phyloP scores from a whole-genome alignment of 2,329 filamentous ascomycete genomes.

The Neonectria sp. region DNA sequence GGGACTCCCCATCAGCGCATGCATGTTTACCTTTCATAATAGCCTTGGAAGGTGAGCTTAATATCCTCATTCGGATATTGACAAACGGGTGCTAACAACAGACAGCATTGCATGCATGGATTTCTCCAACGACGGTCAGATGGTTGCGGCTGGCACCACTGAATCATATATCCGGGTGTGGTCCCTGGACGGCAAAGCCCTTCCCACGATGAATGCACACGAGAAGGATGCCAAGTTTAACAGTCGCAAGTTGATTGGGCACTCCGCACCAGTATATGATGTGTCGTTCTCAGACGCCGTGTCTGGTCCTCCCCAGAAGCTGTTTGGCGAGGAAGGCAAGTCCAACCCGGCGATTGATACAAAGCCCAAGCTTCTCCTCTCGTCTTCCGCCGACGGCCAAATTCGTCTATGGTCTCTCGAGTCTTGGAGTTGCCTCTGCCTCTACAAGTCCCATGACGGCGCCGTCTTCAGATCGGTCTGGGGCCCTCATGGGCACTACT shows the following conservation, averaged over 20 bases:
- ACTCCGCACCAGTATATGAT: conserved; percentile 90
- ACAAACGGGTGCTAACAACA: conserved; percentile 32
- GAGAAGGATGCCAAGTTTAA: conserved; percentile 73
- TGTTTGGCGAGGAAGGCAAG: conserved; percentile 66
- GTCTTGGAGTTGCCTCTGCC: conserved; percentile 90
- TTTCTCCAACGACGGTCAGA: conserved; percentile 90
- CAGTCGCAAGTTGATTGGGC: conserved; percentile 85
- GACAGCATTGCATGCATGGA: conserved; percentile 90
- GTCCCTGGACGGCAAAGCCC: conserved; percentile 87
- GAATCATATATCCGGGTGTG: conserved; percentile 98
- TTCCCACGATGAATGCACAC: conserved; percentile 75
- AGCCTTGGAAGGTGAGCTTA: conserved; percentile 85
- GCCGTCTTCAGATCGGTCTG: conserved; percentile 91
- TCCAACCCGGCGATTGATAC: conserved; percentile 63
- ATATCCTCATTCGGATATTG: neutral
- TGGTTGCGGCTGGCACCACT: conserved; percentile 90
- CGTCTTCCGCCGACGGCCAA: conserved; percentile 88
- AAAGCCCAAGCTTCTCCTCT: conserved; percentile 83
- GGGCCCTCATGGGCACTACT: conserved; percentile 96
- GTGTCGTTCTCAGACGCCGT: conserved; percentile 88
- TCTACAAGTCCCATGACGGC: conserved; percentile 93
- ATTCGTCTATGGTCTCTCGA: conserved; percentile 95
- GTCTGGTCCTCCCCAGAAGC: conserved; percentile 64
- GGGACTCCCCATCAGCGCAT: conserved; percentile 87
- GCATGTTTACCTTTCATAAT: conserved; percentile 99